These are phyloP conservation scores for Secale cereale DNA, from an alignment of 176 grass and related monocot genomes.

Conservation along the genomic window DNA sequence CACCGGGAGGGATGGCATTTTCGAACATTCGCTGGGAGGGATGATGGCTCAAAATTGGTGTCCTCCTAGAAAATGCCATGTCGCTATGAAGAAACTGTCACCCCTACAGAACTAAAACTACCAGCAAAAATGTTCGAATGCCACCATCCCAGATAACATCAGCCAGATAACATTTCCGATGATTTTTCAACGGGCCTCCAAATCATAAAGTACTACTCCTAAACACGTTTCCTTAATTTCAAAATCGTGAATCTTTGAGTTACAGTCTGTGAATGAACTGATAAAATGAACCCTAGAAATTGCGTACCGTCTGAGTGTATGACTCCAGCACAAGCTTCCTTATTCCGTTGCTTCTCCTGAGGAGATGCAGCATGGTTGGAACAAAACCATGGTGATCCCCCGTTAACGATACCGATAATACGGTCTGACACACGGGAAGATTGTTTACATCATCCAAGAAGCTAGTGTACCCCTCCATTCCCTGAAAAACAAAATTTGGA, in stretches of 20 bases:
- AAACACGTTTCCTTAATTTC: neutral
- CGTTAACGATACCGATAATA: neutral
- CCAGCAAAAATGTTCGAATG: too few species aligned
- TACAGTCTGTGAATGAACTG: neutral
- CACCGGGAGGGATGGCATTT: too few species aligned
- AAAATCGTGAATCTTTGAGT: neutral
- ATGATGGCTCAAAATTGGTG: too few species aligned
- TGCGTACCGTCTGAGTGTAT: neutral
- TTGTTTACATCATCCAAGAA: neutral
- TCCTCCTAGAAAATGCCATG: too few species aligned
- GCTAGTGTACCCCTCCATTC: neutral
- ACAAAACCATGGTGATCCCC: neutral
- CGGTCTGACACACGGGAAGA: neutral
- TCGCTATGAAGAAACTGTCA: too few species aligned
- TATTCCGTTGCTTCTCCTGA: neutral
- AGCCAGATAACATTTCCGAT: too few species aligned
- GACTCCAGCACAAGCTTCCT: neutral
- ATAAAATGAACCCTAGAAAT: neutral
- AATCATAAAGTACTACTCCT: neutral
- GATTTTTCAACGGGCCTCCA: neutral
- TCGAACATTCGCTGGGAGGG: too few species aligned
- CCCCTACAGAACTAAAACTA: too few species aligned
- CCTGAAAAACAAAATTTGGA: neutral
- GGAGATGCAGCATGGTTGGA: neutral
- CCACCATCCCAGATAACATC: too few species aligned